phyloP scores from a whole-genome alignment of 1,139 yeast genomes.

The Saccharomyces hybrid region DNA sequence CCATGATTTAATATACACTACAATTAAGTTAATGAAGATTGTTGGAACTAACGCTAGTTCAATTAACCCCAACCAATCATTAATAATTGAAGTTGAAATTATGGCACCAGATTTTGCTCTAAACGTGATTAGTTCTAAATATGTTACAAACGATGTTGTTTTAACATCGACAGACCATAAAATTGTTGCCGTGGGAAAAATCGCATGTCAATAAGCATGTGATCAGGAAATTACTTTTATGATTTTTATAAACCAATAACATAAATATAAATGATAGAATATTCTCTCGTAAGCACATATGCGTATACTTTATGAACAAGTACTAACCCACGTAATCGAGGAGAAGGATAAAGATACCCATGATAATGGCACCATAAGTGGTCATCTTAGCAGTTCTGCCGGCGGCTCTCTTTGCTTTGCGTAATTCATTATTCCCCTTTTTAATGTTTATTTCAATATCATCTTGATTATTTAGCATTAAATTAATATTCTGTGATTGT shows the following conservation, averaged over 20 bases:
- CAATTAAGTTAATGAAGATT: neutral
- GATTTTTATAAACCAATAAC: neutral
- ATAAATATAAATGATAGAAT: neutral
- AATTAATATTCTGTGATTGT: slow-evolving; percentile 68
- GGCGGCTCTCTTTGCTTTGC: slow-evolving; percentile 63
- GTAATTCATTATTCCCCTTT: slow-evolving; percentile 67
- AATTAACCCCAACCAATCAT: neutral
- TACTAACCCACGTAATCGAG: slow-evolving; percentile 41
- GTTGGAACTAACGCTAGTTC: neutral
- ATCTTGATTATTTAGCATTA: slow-evolving; percentile 62
- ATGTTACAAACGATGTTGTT: neutral
- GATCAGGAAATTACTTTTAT: too few species aligned
- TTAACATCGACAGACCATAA: neutral
- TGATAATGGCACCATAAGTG: slow-evolving; percentile 49
- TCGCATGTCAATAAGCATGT: neutral
- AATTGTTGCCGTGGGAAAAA: neutral
- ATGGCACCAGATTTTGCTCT: neutral
- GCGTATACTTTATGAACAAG: neutral
- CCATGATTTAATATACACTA: neutral
- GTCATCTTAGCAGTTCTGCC: slow-evolving; percentile 64
- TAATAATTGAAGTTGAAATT: neutral
- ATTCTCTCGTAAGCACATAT: neutral
- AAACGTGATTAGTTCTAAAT: neutral
- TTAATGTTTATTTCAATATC: slow-evolving; percentile 60
- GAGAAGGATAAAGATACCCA: slow-evolving; percentile 56